Base-by-base conservation (phyloP, 768 basidiomycete genomes). In the Phlebiopsis gigantea region DNA sequence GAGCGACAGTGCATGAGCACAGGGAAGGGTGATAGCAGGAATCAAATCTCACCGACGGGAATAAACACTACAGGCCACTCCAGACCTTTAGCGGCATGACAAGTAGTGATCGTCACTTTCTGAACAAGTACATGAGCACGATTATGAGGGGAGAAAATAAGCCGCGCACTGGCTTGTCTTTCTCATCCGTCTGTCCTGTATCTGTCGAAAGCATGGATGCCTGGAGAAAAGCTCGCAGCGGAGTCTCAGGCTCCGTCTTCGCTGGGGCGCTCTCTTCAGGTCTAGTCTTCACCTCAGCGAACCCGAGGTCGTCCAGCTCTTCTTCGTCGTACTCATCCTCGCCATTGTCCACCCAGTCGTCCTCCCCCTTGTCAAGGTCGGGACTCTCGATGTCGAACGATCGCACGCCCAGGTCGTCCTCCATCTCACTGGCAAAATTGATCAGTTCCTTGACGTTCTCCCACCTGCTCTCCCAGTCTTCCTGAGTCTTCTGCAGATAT, bases 11-110 rank as follows among this genome's bases (percentile, higher is more conserved):
- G 54, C 42, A 54, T n/a, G 22, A 44, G 31, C 59, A 52, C 63
- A 39, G 50, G 22, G 15, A 19, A 26, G 28, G 21, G 12, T 19
- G 19, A 4, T 24, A 24, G 17, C 29, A 42, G 9, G 30, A 19
- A 12, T 9, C 7, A 53, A 34, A 2, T 53, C 67, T 58, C 65
- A 86, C 86, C 83, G 14, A 85, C 81, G 22, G 88, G 87, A 19
- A 90, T 74, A 59, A 94, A 85, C 0, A 94, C 90, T 1, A 93
- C 87, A 0, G 93, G 91, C 91, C 92, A 96, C 69, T 96, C 93
- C 7, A 94, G 73, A 0, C 93, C 92, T 68, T 96, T 96, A 0
- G 92, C 91, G 30, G 90, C 82, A 72, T 96, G 93, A 54, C 92
- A 91, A 0, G 93, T 95, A 1, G 87, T 79, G 44, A 94, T 83